Conservation (phyloP, 768 basidiomycete species). For the Coprinellus micaceus region DNA sequence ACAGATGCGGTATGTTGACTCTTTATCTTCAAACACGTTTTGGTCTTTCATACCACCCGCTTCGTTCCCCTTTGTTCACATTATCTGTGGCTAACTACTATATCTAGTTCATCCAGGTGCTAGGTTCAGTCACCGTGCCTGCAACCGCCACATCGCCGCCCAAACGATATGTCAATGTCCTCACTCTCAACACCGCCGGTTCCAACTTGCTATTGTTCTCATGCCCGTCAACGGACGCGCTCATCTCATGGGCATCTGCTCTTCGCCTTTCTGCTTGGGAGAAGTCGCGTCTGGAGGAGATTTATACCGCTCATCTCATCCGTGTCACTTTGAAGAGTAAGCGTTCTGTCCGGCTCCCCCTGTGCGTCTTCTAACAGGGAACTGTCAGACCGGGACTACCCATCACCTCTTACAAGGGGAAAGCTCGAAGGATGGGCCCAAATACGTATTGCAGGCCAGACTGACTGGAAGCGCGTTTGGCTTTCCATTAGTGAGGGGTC, state of each 20-base stretch:
- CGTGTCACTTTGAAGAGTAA: constrained; percentile 60
- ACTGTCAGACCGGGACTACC: constrained; percentile 44
- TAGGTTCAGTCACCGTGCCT: constrained; percentile 70
- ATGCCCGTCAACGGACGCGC: constrained; percentile 64
- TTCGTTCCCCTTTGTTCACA: constrained; percentile 3
- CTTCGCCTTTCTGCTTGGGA: constrained; percentile 92
- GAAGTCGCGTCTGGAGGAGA: constrained; percentile 91
- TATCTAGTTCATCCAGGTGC: constrained; percentile 69
- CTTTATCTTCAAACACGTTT: not conserved
- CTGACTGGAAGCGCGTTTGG: constrained; percentile 94
- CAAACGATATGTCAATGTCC: constrained; percentile 68
- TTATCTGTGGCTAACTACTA: constrained; percentile 1
- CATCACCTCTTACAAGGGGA: constrained; percentile 62
- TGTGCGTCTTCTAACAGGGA: constrained; percentile 7
- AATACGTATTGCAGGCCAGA: constrained; percentile 91
- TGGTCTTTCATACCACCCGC: not conserved
- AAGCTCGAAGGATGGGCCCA: constrained; percentile 90
- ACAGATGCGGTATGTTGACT: constrained; percentile 74
- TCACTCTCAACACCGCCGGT: constrained; percentile 92
- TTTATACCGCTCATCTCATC: constrained; percentile 93
- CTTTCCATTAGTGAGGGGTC: constrained; percentile 60
- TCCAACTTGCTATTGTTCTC: constrained; percentile 87
- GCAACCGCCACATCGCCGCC: constrained; percentile 45
- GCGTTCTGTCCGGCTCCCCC: constrained; percentile 11
- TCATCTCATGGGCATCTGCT: constrained; percentile 89